Base-by-base conservation (phyloP, 2,329 filamentous ascomycete genomes). In the Clarireedia homoeocarpa region DNA sequence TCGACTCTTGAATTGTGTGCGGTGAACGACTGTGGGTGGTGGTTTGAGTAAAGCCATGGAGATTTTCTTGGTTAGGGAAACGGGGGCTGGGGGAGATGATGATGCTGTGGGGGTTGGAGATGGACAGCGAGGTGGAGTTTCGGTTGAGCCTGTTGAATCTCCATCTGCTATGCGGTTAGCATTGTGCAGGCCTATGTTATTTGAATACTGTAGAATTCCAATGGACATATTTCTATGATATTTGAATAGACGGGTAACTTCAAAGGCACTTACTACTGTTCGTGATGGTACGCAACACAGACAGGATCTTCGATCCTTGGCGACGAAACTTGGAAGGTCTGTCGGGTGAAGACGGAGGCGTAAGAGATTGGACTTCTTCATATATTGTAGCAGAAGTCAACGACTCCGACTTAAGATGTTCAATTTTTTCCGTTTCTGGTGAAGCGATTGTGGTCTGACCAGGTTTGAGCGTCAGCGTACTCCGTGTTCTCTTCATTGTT, bases 21-120 rank as follows among this genome's bases (percentile, higher is more conserved):
- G 71, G 59, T 72, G 73, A 23, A 78, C 71, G 5, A 77, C 69
- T 2, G 74, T 77, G 5, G 71, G 71, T 27, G 71, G 68, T 15
- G 62, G 60, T 55, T 71, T 72, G 47, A 74, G 66, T 23, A 75
- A 64, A 23, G 71, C 70, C 49, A 71, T 67, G 20, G 74, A 73
- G 60, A 77, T 70, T 58, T 70, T 74, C 46, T 58, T 60, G 27
- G 52, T 42, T 1, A 49, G 24, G 30, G 52, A 47, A 34, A 54
- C 52, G 15, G 44, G 38, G 17, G 38, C 47, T 23, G 23, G 26
- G 17, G 44, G 26, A 38, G 55, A 38, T 27, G 47, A 36, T 3
- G 50, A 45, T 12, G 53, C 14, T 15, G 44, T 23, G 4, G 20
- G 20, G 6, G 44, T 39, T 57, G 30, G 24, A 14, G 6, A 14